Evolutionary conservation across 2,329 filamentous ascomycete species (phyloP), one percentile per base, ranked within the genome.

Genomic region (Cladosporium phlei): DNA sequence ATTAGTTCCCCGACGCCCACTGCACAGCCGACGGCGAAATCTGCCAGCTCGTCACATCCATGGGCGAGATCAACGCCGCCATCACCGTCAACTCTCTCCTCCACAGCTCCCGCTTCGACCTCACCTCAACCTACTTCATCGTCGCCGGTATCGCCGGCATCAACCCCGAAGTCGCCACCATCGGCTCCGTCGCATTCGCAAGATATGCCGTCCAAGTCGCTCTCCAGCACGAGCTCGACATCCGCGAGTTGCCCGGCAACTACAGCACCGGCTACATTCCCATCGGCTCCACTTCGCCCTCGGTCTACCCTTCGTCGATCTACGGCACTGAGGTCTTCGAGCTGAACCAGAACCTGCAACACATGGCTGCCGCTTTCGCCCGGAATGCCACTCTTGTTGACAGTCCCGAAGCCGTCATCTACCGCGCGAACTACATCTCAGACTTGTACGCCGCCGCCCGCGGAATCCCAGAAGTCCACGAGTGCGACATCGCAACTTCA

Each of bases 161-260:
- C 32, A 88, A 80, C 62, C 86, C 85, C 1, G 77, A 82, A 51
- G 66, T 79, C 19, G 80, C 75, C 17, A 87, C 85, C 0, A 71
- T 85, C 4, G 79, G 77, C 33, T 76, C 77, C 32, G 83, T 86
- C 0, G 82, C 82, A 1, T 78, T 89, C 46, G 77, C 81, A 28
- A 75, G 78, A 16, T 90, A 81, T 59, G 78, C 83, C 0, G 76
- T 89, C 4, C 86, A 89, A 60, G 83, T 88, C 3, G 84, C 81
- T 0, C 70, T 88, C 44, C 85, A 89, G 63, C 86, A 88, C 55
- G 85, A 89, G 64, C 78, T 89, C 51, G 85, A 88, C 55, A 69
- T 78, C 1, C 77, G 85, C 27, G 83, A 87, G 51, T 77, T 86
- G 27, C 82, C 83, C 0, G 59, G 60, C 2, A 82, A 81, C 62